Conservation (phyloP, 2,329 filamentous ascomycete species). For the Fragosphaeria purpurea region DNA sequence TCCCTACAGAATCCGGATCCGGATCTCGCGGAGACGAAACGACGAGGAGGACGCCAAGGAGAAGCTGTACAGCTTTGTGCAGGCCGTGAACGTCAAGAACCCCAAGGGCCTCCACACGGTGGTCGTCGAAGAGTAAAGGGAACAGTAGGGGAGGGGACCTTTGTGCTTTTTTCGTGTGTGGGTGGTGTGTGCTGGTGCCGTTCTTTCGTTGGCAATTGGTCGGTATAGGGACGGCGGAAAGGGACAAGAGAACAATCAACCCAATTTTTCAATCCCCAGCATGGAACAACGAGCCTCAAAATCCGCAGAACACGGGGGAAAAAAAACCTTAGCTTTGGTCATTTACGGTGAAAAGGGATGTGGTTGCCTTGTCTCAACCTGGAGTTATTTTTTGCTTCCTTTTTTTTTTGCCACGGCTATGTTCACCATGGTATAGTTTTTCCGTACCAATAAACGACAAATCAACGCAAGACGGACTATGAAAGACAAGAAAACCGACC, state of each 20-base stretch:
- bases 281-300: conserved; percentile 9
- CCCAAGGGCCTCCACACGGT: conserved; percentile 93
- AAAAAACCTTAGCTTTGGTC: conserved; percentile 1
- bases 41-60: conserved; percentile 99
- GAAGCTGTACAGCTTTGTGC: conserved; percentile 99
- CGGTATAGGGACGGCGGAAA: conserved; percentile 15
- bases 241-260: conserved; percentile 20
- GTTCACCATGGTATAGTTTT: background rate
- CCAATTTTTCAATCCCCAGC: conserved; percentile 7
- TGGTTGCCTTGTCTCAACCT: conserved; percentile 19
- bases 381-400: conserved; percentile 20
- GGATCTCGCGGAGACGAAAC: conserved; percentile 99
- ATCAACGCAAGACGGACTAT: background rate
- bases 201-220: conserved; percentile 12
- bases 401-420: no score
- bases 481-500: no score
- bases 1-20: conserved; percentile 90
- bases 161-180: background rate
- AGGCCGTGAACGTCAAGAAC: conserved; percentile 99
- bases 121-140: conserved; percentile 63
- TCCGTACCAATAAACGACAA: conserved; percentile 6
- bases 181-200: background rate
- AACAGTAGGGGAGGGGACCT: background rate
- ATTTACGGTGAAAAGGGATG: conserved; percentile 17
- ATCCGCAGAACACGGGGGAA: background rate